phyloP scores from a whole-genome alignment of 192 early-diverging fungal species.

The Coemansia sp. region DNA sequence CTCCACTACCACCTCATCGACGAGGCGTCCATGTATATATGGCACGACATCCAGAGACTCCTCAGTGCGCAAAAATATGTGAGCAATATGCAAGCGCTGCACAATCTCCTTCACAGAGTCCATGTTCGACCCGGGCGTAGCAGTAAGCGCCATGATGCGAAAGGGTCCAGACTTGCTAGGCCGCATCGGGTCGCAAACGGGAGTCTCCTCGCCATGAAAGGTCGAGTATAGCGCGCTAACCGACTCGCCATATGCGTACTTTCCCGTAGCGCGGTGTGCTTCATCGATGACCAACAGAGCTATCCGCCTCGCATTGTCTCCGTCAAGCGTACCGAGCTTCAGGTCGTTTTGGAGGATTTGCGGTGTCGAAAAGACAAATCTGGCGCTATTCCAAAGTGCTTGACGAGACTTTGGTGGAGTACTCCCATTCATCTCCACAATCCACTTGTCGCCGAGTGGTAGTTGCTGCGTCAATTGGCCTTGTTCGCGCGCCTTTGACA shows the following conservation, averaged over 20 bases:
- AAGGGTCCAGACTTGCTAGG: conserved; percentile 56
- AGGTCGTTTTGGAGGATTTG: conserved; percentile 89
- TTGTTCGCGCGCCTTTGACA: conserved; percentile 62
- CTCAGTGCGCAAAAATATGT: conserved; percentile 86
- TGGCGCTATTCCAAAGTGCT: conserved; percentile 64
- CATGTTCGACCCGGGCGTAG: conserved; percentile 79
- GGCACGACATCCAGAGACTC: conserved; percentile 81
- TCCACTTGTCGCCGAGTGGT: conserved; percentile 21
- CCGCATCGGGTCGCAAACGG: conserved; percentile 12
- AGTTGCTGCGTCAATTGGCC: neutral
- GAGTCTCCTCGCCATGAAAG: conserved; percentile 24
- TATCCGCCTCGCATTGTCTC: conserved; percentile 61
- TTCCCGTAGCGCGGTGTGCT: conserved; percentile 86
- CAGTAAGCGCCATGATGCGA: conserved; percentile 84
- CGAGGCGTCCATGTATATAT: conserved; percentile 67
- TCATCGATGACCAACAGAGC: conserved; percentile 85
- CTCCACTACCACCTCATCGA: conserved; percentile 69
- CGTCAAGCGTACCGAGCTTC: conserved; percentile 61
- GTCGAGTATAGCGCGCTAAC: conserved; percentile 60
- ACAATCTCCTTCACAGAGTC: conserved; percentile 76
- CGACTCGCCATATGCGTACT: conserved; percentile 80
- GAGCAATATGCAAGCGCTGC: conserved; percentile 72
- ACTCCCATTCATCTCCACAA: conserved; percentile 68
- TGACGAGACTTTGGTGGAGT: conserved; percentile 58
- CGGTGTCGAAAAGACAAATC: conserved; percentile 87